phyloP scores from a whole-genome alignment of 805 yeast genomes.

The Myxozyma mucilagina region DNA sequence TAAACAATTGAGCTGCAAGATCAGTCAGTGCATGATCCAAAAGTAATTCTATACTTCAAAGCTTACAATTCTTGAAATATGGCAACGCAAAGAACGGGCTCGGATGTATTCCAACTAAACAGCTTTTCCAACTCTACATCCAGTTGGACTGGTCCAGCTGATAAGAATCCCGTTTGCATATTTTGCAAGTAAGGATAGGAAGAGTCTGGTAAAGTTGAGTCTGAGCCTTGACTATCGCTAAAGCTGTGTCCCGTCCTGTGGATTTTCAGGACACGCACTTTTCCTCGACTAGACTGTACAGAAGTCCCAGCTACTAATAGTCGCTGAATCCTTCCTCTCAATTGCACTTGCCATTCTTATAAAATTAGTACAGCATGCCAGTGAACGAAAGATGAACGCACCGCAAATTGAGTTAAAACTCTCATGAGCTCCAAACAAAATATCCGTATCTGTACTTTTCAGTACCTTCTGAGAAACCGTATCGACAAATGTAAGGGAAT shows the following conservation, averaged over 20 bases:
- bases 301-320: constrained; percentile 15
- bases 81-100: constrained; percentile 20
- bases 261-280: constrained; percentile 9
- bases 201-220: not conserved
- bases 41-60: not conserved
- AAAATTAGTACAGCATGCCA: not conserved
- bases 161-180: too few relatives aligned
- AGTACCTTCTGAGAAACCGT: constrained; percentile 3
- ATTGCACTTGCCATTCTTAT: constrained; percentile 14
- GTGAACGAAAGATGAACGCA: not conserved
- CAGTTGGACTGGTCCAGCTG: not conserved
- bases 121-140: constrained; percentile 15
- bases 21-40: not conserved
- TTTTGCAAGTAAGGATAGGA: not conserved
- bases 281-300: not conserved
- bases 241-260: not conserved
- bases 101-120: constrained; percentile 20
- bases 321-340: not conserved
- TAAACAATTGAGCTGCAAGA: constrained; percentile 14
- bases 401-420: constrained; percentile 12
- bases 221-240: not conserved
- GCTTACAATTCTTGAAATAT: constrained; percentile 4
- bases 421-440: not conserved
- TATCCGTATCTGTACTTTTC: not conserved
- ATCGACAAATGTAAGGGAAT: constrained; percentile 14